Base-by-base conservation (phyloP, 179 eudicot species). In the Spinacia oleracea region DNA sequence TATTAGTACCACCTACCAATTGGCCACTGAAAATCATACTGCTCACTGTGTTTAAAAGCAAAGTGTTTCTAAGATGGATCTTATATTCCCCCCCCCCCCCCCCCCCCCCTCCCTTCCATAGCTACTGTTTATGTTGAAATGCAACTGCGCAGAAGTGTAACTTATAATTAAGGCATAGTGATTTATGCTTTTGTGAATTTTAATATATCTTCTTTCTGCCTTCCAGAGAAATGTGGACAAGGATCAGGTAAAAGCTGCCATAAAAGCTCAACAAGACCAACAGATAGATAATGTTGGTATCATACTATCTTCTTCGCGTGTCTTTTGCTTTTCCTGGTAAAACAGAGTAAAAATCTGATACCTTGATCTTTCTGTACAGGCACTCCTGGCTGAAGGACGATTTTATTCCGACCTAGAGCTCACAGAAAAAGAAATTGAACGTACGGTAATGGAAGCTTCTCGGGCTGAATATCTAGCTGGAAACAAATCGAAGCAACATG, bases 391-490 rank as follows among this genome's bases (percentile, higher is more conserved):
- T 5, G 97, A 96, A 85, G 97, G 98, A 23, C 87, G 91, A 72
- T 92, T 96, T 80, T 94, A 91, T 84, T 96, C 99, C 0, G 99
- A 96, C 82, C 89, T 96, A 72, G 98, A 96, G 88, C 93, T 96
- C 20, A 94, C 99, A 45, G 99, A 94, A 63, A 96, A 94, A 78
- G 99, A 96, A 80, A 96, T 96, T 32, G 99, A 96, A 62, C 91
- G 94, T 23, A 96, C 94, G 99, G 97, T 96, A 71, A 89, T 96
- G 97, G 97, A 94, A 83, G 98, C 94, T 82, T 96, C 98, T 50
- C 87, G 99, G 53, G 93, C 93, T 42, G 99, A 96, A 69, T 96
- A 94, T 83, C 81, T 92, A 45, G 82, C 97, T 42, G 85, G 84
- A 62, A 92, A 92, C 86, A 89, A 83, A 81, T 92, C 92, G 73